These are phyloP conservation scores for Letharia lupina DNA, from an alignment of 495 filamentous ascomycete species.

Conservation along the genomic window DNA sequence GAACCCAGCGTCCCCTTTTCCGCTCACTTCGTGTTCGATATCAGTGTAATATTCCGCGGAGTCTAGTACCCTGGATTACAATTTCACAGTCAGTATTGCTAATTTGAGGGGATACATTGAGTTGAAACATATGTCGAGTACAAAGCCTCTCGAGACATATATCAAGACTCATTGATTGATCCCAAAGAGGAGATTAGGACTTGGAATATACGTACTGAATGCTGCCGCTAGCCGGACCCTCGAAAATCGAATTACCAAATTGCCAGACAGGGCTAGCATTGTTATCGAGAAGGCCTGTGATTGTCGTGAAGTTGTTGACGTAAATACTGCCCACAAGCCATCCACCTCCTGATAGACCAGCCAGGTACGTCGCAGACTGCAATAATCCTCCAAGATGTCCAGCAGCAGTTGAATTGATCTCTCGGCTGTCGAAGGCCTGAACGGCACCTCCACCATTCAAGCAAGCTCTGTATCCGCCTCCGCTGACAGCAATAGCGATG, in stretches of 20 bases:
- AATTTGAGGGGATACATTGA: no score
- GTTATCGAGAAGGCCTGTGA: constrained; percentile 51
- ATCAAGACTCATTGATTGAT: not conserved
- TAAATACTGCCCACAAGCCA: constrained; percentile 85
- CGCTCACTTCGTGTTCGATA: constrained; percentile 51
- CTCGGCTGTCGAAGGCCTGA: constrained; percentile 75
- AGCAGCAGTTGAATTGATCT: constrained; percentile 49
- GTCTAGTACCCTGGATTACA: constrained; percentile 43
- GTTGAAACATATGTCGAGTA: no score
- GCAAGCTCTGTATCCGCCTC: constrained; percentile 77
- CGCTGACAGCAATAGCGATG: constrained; percentile 52
- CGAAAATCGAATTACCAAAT: constrained; percentile 68
- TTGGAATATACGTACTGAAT: not conserved
- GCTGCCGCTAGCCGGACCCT: constrained; percentile 46
- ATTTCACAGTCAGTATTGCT: not conserved
- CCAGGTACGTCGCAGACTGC: constrained; percentile 75
- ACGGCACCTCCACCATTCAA: constrained; percentile 84
- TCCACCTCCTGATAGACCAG: constrained; percentile 77
- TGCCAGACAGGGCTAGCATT: constrained; percentile 58
- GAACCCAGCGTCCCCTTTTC: constrained; percentile 64
- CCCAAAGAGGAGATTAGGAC: not conserved
- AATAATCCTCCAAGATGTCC: constrained; percentile 80
- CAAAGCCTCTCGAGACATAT: not conserved
- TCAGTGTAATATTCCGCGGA: constrained; percentile 59
- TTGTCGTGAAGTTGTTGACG: constrained; percentile 81